These are phyloP conservation scores for Penium margaritaceum DNA, from an alignment of 139 green algal species.

Conservation along the genomic window DNA sequence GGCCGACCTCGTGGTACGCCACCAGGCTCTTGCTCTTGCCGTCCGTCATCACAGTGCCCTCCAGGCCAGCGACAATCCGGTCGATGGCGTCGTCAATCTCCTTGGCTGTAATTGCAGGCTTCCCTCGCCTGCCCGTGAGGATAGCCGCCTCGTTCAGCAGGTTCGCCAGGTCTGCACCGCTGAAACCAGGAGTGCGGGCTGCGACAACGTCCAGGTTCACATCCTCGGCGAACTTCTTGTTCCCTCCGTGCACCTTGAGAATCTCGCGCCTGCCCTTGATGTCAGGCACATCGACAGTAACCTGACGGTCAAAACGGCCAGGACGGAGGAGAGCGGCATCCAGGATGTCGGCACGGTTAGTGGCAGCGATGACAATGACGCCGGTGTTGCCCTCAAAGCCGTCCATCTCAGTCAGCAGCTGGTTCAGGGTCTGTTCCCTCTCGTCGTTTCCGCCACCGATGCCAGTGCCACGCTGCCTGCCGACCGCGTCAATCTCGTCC, in stretches of 20 bases:
- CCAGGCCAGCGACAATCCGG: constrained; percentile 92
- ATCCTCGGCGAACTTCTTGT: constrained; percentile 91
- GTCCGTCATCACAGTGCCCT: constrained; percentile 94
- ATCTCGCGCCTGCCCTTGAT: constrained; percentile 88
- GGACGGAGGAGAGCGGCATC: constrained; percentile 92
- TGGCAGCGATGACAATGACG: constrained; percentile 94
- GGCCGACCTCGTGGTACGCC: constrained; percentile 94
- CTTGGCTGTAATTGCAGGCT: constrained; percentile 59
- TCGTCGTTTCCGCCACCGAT: constrained; percentile 94
- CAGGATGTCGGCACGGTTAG: constrained; percentile 94
- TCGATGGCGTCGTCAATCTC: constrained; percentile 95
- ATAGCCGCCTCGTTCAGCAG: constrained; percentile 99
- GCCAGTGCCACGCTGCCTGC: constrained; percentile 82
- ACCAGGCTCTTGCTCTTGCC: constrained; percentile 94
- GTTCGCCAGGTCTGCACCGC: constrained; percentile 92
- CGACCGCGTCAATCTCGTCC: constrained; percentile 97
- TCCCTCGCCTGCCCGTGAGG: constrained; percentile 78
- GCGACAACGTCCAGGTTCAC: constrained; percentile 91
- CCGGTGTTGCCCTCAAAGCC: constrained; percentile 98
- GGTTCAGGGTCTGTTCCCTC: constrained; percentile 80
- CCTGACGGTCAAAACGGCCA: constrained; percentile 90
- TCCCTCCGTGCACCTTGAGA: constrained; percentile 83
- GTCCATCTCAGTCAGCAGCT: constrained; percentile 86
- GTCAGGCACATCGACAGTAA: constrained; percentile 91
- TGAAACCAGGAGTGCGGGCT: constrained; percentile 85